Conservation (phyloP, 306 rosid genomes). For the cucumber (Cucumis sativus) region Cucumber_9930_V3 NC_026661.2:2631501-2632000, state of each 20-base stretch:
- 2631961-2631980: not conserved
- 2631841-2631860: not conserved
- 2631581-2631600: constrained; percentile 2
- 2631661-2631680: not conserved
- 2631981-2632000: not conserved
- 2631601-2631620: constrained; percentile 1
- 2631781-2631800: not conserved
- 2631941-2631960: not conserved
- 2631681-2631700: not conserved
- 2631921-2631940: not conserved
- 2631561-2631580: not conserved
- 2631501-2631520: not conserved
- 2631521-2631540: not conserved
- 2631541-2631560: not conserved
- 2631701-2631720: not conserved
- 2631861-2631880: not conserved
- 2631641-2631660: not conserved
- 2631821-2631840: not conserved
- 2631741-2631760: not conserved
- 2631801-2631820: not conserved
- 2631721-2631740: not conserved
- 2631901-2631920: not conserved
- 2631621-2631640: constrained; percentile 1
- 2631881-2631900: not conserved
- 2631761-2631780: not conserved